Evolutionary conservation across 2,329 filamentous ascomycete species (phyloP), one percentile per base, ranked within the genome.

Genomic region (Emergomyces orientalis): DNA sequence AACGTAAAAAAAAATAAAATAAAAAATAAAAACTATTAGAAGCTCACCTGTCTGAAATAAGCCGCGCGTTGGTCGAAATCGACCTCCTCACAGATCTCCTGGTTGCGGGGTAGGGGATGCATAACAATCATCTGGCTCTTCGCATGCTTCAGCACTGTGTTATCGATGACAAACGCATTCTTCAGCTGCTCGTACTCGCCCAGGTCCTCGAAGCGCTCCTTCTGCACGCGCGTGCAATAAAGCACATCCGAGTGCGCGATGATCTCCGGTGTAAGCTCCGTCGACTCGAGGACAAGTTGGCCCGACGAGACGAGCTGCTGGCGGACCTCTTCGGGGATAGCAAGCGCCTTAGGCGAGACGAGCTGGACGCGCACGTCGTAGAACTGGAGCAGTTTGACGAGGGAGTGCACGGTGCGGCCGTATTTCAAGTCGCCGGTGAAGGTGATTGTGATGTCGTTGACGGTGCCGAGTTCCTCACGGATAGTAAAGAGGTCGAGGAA

Each of bases 401-500:
- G 84, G 7, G 92, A 97, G 82, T 99, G 94, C 14, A 99, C 93
- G 0, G 94, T 91, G 63, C 94, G 89, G 56, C 94, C 94, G 75
- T 97, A 95, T 67, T 89, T 86, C 63, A 99, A 86, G 72, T 99
- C 94, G 70, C 94, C 94, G 54, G 91, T 83, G 76, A 99, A 99
- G 59, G 94, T 99, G 72, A 99, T 95, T 54, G 91, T 97, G 67
- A 99, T 82, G 60, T 93, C 93, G 73, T 93, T 92, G 63, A 97
- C 93, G 0, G 92, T 97, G 67, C 94, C 94, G 9, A 97, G 83
- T 77, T 99, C 94, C 78, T 99, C 94, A 69, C 94, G 90, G 72
- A 99, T 99, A 62, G 94, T 97, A 81, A 97, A 99, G 63, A 99
- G 87, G 72, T 99, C 94, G 27, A 99, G 82, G 83, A 99, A 94